Evolutionary conservation across 2,329 filamentous ascomycete genomes (phyloP), one percentile per base, ranked within the genome.

Genomic region (Sordariomycetes sp.): DNA sequence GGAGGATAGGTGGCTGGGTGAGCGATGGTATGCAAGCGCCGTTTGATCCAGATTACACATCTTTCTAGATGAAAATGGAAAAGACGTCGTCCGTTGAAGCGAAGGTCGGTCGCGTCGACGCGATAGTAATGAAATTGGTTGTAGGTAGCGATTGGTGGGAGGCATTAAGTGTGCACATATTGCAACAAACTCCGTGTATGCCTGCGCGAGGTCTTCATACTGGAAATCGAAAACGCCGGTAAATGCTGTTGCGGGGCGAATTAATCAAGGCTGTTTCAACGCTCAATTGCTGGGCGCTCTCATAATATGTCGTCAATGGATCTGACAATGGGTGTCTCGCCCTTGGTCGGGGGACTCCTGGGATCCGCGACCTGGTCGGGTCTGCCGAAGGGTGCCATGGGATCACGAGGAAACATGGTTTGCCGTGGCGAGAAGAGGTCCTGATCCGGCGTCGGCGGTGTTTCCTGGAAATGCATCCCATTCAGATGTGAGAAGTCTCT

Each of bases 251-350:
- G 8, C 21, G 21, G 21, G 20, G 21, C 28, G 37, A 30, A 37
- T 27, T 27, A 29, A 33, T 33, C 31, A n/a, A 33, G 21, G 11
- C n/a, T 19, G n/a, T 32, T 32, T n/a, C 16, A 12, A 14, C n/a
- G 21, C 21, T 21, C 18, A 10, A 15, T 17, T 32, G 8, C 14
- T 33, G 9, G 16, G 10, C 21, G n/a, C 25, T 34, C 35, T 65
- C 68, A 87, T 56, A 88, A 63, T 33, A 86, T 65, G 48, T 87
- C 82, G 52, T 85, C 80, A 47, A 90, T 90, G 38, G 80, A 87
- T 37, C 83, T 69, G 33, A 79, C 75, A 40, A 90, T 87, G 4
- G 83, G 81, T 38, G 75, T 77, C 52, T 82, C 80, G 25, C 83
- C 82, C 47, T 73, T 75, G 10, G 80, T 83, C 1, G 82, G 79